A percentile compares a stretch with the other conserved stretches of the same genome.
Evolutionary conservation across 768 basidiomycete species (phyloP).

Genomic region (Chalciporus sphaerocephalus): DNA sequence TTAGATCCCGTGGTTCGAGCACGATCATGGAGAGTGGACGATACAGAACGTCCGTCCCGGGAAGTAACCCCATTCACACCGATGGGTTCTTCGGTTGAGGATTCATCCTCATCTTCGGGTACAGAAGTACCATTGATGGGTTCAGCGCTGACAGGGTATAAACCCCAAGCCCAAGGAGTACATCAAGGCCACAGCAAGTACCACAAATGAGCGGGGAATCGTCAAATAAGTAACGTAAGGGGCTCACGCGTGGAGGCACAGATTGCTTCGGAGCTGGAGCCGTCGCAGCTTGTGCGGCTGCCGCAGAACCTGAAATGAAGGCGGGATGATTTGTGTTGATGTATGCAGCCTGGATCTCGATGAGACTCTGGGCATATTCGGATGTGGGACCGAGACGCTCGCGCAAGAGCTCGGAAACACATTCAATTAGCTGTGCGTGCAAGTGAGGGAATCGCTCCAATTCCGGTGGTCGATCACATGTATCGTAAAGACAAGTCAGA

Average conservation of each 20-base stretch:
- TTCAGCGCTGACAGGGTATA: conserved; percentile 62
- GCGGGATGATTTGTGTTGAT: conserved; percentile 99
- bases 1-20: conserved; percentile 44
- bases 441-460: conserved; percentile 92
- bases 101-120: conserved; percentile 62
- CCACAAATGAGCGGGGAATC: conserved; percentile 10
- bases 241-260: conserved; percentile 51
- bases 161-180: conserved; percentile 1
- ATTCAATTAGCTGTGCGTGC: conserved; percentile 91
- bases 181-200: conserved; percentile 14
- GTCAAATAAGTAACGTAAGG: conserved; percentile 7
- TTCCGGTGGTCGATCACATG: conserved; percentile 50
- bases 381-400: conserved; percentile 96
- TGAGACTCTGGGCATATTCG: conserved; percentile 93
- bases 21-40: conserved; percentile 74
- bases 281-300: conserved; percentile 49
- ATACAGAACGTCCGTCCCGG: conserved; percentile 66
- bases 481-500: conserved; percentile 9
- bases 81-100: conserved; percentile 51
- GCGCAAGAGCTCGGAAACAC: conserved; percentile 91
- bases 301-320: conserved; percentile 78
- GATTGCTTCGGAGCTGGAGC: conserved; percentile 40
- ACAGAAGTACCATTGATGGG: conserved; percentile 50
- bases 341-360: conserved; percentile 96
- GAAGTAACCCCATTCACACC: conserved; percentile 51